Conservation (phyloP, 176 grass and related monocot genomes). For the Triticum dicoccoides region DNA sequence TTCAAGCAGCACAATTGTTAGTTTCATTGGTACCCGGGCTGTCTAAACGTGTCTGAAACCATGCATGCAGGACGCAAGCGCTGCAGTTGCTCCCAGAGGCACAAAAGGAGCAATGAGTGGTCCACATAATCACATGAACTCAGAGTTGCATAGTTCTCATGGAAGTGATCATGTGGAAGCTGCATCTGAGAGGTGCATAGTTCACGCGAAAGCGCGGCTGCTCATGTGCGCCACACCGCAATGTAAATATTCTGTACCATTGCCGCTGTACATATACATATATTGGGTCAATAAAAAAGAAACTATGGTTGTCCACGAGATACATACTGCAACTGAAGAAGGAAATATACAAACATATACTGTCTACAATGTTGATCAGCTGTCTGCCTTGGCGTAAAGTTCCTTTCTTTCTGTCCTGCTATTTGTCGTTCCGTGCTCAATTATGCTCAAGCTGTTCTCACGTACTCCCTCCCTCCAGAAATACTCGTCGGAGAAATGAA, state of each 20-base stretch:
- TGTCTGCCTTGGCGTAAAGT: not conserved
- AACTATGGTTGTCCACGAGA: not conserved
- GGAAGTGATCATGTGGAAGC: not conserved
- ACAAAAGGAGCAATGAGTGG: slow-evolving; percentile 62
- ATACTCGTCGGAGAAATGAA: no score
- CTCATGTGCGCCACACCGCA: not conserved
- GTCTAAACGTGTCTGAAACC: slow-evolving; percentile 13
- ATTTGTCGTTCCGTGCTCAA: not conserved
- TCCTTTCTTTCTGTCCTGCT: not conserved
- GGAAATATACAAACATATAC: no score
- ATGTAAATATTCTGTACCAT: not conserved
- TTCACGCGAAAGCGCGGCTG: not conserved
- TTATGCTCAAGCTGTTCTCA: not conserved
- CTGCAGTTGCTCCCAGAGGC: slow-evolving; percentile 53
- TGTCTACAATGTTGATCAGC: not conserved
- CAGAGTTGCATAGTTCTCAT: slow-evolving; percentile 12
- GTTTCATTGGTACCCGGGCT: not conserved
- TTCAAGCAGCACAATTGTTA: not conserved
- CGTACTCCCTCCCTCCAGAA: no score
- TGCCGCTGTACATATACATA: not conserved
- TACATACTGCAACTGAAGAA: not conserved
- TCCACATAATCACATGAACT: slow-evolving; percentile 19
- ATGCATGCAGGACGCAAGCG: slow-evolving; percentile 50
- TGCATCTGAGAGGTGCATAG: not conserved
- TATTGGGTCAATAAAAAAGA: not conserved